A percentile compares a stretch with the other conserved stretches of the same genome.
phyloP scores from a whole-genome alignment of 192 early-diverging fungal genomes.

The Backusella morwellensis region DNA sequence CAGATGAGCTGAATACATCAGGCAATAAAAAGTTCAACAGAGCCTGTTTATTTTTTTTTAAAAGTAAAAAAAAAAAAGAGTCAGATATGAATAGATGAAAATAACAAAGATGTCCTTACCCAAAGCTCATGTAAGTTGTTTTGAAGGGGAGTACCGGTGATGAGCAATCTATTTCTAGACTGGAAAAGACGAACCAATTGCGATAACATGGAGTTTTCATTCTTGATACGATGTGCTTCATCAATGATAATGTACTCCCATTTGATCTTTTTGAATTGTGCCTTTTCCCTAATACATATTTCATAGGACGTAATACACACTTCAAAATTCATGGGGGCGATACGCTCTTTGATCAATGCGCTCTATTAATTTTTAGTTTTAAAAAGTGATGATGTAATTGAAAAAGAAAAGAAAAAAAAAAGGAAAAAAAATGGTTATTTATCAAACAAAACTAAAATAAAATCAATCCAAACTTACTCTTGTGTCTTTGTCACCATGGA shows the following conservation, averaged over 20 bases:
- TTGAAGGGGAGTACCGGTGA: slow-evolving; percentile 95
- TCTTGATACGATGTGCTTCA: slow-evolving; percentile 97
- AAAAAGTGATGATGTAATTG: background rate
- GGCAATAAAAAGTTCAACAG: slow-evolving; percentile 96
- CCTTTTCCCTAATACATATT: slow-evolving; percentile 91
- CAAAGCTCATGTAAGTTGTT: slow-evolving; percentile 99
- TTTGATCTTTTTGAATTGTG: slow-evolving; percentile 73
- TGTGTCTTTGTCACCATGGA: slow-evolving; percentile 87
- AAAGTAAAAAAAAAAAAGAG: background rate
- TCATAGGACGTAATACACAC: slow-evolving; percentile 97
- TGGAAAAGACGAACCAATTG: slow-evolving; percentile 91
- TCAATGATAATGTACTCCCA: slow-evolving; percentile 96
- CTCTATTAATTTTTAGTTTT: slow-evolving; percentile 30
- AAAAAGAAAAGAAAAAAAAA: background rate
- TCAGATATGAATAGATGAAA: background rate
- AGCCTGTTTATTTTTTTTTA: slow-evolving; percentile 39
- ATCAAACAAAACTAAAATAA: background rate
- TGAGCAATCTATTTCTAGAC: slow-evolving; percentile 84
- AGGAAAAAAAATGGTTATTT: background rate
- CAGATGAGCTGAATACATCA: slow-evolving; percentile 92
- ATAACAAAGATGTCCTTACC: slow-evolving; percentile 34
- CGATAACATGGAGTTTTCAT: slow-evolving; percentile 95
- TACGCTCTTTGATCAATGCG: slow-evolving; percentile 49
- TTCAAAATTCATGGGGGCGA: slow-evolving; percentile 73
- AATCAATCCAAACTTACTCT: slow-evolving; percentile 52